Percentiles rank a stretch among this genome's conserved stretches.
Evolutionary conservation across 441 rosid genomes (phyloP).

Genomic region (Flueggea neowawraea): DNA sequence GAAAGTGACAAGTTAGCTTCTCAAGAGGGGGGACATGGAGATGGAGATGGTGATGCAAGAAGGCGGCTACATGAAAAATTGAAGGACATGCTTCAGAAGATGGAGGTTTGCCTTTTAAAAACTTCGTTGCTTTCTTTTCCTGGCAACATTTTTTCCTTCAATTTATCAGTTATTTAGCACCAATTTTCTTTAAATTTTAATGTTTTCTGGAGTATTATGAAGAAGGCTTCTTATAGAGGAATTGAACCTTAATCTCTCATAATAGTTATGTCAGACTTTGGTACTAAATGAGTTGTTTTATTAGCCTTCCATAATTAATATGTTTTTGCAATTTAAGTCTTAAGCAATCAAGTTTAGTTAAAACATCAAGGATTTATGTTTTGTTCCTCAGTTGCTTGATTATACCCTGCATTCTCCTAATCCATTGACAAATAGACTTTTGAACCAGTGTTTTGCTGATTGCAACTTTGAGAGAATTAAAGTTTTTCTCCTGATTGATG

Average conservation of each 20-base stretch:
- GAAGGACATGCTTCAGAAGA: conserved; percentile 72
- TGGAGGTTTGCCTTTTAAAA: conserved; percentile 50
- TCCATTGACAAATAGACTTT: not conserved
- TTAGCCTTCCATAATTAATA: no score
- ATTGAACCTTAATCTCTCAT: no score
- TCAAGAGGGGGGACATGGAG: no score
- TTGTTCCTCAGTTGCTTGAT: not conserved
- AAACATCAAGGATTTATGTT: not conserved
- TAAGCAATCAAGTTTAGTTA: not conserved
- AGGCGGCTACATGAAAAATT: conserved; percentile 78
- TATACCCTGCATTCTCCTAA: not conserved
- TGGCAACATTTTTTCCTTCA: not conserved
- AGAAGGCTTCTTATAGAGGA: not conserved
- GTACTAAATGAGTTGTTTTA: no score
- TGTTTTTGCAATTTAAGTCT: not conserved
- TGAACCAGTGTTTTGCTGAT: not conserved
- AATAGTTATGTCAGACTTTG: no score
- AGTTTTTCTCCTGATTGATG: no score
- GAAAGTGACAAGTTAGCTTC: conserved; percentile 92
- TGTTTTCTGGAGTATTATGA: not conserved
- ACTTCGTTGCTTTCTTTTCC: not conserved
- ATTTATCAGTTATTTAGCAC: not conserved
- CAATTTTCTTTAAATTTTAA: not conserved
- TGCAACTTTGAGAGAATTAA: not conserved
- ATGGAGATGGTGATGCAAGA: conserved; percentile 77